Percentiles rank a stretch among this genome's conserved stretches.
Evolutionary conservation across 495 filamentous ascomycete genomes (phyloP).

Genomic region (Penicillium odoratum): DNA sequence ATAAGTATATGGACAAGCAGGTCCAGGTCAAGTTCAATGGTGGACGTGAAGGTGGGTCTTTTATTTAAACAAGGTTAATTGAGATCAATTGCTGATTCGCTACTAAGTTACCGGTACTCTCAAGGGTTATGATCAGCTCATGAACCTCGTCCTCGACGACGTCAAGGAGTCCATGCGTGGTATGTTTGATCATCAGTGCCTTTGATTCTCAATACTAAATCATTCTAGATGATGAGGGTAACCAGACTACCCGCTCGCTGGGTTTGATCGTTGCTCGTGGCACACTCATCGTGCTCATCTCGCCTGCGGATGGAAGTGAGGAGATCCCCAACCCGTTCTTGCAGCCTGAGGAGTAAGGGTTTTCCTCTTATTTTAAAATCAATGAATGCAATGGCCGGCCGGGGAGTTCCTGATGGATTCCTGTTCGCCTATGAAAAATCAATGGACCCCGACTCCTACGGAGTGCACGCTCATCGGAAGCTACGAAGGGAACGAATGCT

Average conservation of each 20-base stretch:
- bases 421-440: not conserved
- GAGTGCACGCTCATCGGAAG: conserved; percentile 7
- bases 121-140: conserved; percentile 94
- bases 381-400: conserved; percentile 1
- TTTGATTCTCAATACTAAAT: conserved; percentile 15
- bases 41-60: conserved; percentile 76
- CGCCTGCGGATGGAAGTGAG: conserved; percentile 90
- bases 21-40: conserved; percentile 96
- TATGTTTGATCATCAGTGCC: conserved; percentile 31
- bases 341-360: conserved; percentile 59
- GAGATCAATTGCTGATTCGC: conserved; percentile 11
- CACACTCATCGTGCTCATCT: conserved; percentile 88
- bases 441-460: conserved; percentile 8
- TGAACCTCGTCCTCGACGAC: conserved; percentile 96
- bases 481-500: conserved; percentile 31
- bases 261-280: conserved; percentile 91
- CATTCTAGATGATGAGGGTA: conserved; percentile 80
- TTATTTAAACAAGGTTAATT: not conserved
- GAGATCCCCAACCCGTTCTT: conserved; percentile 93
- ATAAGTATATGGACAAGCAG: conserved; percentile 94
- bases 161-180: conserved; percentile 87
- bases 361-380: not conserved
- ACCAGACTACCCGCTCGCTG: conserved; percentile 76
- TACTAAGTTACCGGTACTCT: conserved; percentile 75
- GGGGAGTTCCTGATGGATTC: not conserved